Conservation (phyloP, 2,329 filamentous ascomycete genomes). For the Aspergillus fischeri region DNA sequence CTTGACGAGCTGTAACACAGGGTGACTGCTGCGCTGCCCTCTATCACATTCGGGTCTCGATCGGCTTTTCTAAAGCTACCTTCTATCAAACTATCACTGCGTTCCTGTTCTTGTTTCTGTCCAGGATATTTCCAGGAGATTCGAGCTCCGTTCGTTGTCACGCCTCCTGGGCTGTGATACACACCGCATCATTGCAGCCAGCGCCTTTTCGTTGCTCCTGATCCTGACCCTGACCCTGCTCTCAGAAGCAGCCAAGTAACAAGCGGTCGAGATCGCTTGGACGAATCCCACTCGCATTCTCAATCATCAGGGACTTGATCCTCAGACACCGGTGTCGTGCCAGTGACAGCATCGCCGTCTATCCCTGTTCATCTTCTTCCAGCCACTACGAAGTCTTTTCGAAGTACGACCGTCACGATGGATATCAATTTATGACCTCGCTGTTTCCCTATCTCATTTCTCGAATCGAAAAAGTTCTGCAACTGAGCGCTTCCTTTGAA, state of each 20-base stretch:
- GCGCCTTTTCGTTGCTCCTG: background rate
- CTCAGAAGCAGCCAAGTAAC: background rate
- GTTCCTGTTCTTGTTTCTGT: background rate
- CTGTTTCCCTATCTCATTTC: slow-evolving; percentile 8
- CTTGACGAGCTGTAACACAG: slow-evolving; percentile 14
- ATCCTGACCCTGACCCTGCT: background rate
- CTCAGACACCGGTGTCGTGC: background rate
- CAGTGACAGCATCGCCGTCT: background rate
- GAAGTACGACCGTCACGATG: slow-evolving; percentile 20
- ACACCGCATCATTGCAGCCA: background rate
- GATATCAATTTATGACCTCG: slow-evolving; percentile 29
- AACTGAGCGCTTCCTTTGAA: slow-evolving; percentile 20
- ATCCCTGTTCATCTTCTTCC: slow-evolving; percentile 4
- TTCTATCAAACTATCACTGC: background rate
- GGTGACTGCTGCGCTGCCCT: slow-evolving; percentile 11
- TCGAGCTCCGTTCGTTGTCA: background rate
- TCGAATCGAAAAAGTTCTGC: slow-evolving; percentile 6
- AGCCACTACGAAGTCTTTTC: slow-evolving; percentile 10
- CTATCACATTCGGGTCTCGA: background rate
- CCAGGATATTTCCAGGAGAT: background rate
- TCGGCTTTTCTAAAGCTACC: background rate
- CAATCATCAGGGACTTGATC: background rate
- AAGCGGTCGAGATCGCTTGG: background rate
- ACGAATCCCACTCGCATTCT: background rate
- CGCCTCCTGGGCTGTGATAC: background rate